Evolutionary conservation across 2,329 filamentous ascomycete genomes (phyloP), one percentile per base, ranked within the genome.

Genomic region (Metarhizium sp.): DNA sequence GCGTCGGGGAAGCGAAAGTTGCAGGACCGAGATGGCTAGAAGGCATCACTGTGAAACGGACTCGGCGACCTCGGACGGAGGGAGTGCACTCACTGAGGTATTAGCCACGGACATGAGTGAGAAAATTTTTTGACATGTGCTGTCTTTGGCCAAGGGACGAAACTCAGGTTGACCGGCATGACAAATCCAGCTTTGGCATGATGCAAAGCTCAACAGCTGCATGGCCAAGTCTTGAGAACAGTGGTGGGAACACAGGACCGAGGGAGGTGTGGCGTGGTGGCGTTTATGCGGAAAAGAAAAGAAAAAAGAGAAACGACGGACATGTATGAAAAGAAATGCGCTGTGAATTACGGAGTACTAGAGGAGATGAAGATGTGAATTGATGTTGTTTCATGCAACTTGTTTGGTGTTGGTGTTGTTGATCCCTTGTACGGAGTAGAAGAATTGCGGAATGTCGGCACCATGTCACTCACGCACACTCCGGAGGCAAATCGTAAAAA

Each of bases 1-100:
- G 69, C 13, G 67, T 69, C 71, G 18, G 72, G 70, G 51, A 84
- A 85, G 71, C 74, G 81, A 60, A 83, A 84, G 68, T 66, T 78
- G 48, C 69, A 68, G 49, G 73, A 76, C 29, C 67, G 66, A 46
- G 75, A 75, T 38, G 67, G 66, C 29, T 60, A 57, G 55, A 46
- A 20, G 16, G 13, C 45, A 45, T 46, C 30, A 25, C 4, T 43
- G 50, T 48, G 45, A 48, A 16, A 18, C 25, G 45, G 45, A 14
- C 25, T 6, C 14, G n/a, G 25, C 25, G 18, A 18, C 45, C 2
- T 30, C 13, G 25, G 20, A 5, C 20, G 45, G 5, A n/a, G 25
- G 45, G 25, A 40, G 11, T 40, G 38, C 38, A 40, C 2, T 40
- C 5, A 25, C 25, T 4, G 25, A 40, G 38, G 38, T 16, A 40